Base-by-base conservation (phyloP, 176 grass and related monocot species). In the Lolium multiflorum region DNA sequence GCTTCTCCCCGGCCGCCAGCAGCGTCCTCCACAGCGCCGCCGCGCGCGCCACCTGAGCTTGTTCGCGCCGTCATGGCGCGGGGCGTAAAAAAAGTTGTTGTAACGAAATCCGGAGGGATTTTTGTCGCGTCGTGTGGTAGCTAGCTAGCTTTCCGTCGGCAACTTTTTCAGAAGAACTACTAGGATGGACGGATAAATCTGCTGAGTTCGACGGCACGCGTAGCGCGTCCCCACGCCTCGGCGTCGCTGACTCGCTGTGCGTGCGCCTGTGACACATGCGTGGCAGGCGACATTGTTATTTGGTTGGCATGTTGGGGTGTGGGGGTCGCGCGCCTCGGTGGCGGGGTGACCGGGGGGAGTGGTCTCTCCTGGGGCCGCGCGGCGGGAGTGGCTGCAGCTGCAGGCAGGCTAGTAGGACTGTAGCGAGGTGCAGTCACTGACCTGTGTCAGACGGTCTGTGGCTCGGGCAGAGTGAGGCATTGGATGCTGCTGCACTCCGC, bases 1-100 rank as follows among this genome's bases (percentile, higher is more conserved):
- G 87, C 48, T 90, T 95, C 82, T 95, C 92, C 18, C 92, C 90
- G 20, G 85, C 83, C 65, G 87, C 81, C 58, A 89, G 83, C 73
- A 90, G 88, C 72, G 81, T 92, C 62, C 85, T 97, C 74, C 87
- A 90, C 84, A 38, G 76, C 85, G 22, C 81, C 49, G 76, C 85
- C 41, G 85, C 85, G 69, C 89, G 85, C 15, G 89, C 89, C 76
- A 91, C 81, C 35, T 91, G 85, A 91, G 46, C 68, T 20, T n/a
- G 7, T 67, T 17, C 67, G 37, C n/a, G 28, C 10, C 18, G 17
- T 72, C 41, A 22, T 48, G 46, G 71, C 21, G 71, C 71, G 41
- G 0, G 41, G 69, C 9, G 20, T 72, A 20, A 12, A 44, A 21
- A 21, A 72, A 50, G 4, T 28, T 12, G 16, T 5, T 18, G 48